phyloP scores from a whole-genome alignment of 805 yeast species.

The Metschnikowia hibisci region DNA sequence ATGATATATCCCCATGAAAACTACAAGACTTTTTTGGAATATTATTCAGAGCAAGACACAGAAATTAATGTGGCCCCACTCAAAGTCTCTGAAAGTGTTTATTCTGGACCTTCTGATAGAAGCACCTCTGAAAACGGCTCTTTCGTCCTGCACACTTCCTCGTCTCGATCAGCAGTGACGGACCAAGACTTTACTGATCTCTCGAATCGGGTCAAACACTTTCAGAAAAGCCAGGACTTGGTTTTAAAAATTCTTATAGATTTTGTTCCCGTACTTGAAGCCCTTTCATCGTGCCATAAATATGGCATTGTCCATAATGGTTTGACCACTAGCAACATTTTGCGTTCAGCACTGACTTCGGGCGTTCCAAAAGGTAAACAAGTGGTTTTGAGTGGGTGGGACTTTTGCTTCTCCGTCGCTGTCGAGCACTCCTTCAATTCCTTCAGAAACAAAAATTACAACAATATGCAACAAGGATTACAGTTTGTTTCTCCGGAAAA shows the following conservation, averaged over 20 bases:
- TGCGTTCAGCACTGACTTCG: slow-evolving; percentile 26
- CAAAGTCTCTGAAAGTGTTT: slow-evolving; percentile 11
- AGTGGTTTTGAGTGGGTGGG: slow-evolving; percentile 45
- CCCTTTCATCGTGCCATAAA: slow-evolving; percentile 29
- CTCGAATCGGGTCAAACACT: slow-evolving; percentile 15
- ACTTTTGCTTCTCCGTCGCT: slow-evolving; percentile 39
- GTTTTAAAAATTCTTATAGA: slow-evolving; percentile 23
- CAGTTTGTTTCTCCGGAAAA: slow-evolving; percentile 52
- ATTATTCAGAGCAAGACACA: slow-evolving; percentile 9
- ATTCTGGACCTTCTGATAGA: slow-evolving; percentile 12
- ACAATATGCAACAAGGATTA: slow-evolving; percentile 34
- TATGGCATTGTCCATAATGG: slow-evolving; percentile 47
- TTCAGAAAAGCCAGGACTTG: slow-evolving; percentile 17
- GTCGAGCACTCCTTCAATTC: slow-evolving; percentile 42
- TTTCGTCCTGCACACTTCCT: slow-evolving; percentile 7
- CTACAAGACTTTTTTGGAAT: slow-evolving; percentile 16
- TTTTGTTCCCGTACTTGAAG: slow-evolving; percentile 21
- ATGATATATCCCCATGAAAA: slow-evolving; percentile 21
- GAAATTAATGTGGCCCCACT: slow-evolving; percentile 6
- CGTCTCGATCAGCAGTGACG: slow-evolving; percentile 6
- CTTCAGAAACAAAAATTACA: slow-evolving; percentile 39
- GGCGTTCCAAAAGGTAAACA: slow-evolving; percentile 10
- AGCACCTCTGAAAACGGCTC: slow-evolving; percentile 5
- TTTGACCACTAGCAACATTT: slow-evolving; percentile 35
- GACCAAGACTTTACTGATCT: slow-evolving; percentile 16